Evolutionary conservation across 371 early-diverging fungal genomes (phyloP).

Genomic region (Haplosporangium sp.): DNA sequence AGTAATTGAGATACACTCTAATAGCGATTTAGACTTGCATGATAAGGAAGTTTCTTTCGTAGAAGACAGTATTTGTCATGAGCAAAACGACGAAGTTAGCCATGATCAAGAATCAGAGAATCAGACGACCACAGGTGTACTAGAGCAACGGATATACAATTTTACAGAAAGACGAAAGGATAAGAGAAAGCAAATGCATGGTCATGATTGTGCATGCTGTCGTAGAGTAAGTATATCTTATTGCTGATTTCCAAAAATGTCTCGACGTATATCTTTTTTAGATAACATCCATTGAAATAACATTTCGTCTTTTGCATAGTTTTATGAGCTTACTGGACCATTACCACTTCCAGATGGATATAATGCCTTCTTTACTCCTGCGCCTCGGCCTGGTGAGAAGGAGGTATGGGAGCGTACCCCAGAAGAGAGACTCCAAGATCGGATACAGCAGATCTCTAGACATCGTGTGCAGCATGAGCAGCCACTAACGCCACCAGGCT

Average conservation of each 20-base stretch:
- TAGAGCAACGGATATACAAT: conserved; percentile 35
- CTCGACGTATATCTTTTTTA: neutral
- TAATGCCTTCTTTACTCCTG: conserved; percentile 46
- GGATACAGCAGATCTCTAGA: conserved; percentile 46
- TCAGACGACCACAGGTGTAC: neutral
- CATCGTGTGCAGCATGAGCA: conserved; percentile 46
- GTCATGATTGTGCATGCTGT: conserved; percentile 51
- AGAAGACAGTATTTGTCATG: neutral
- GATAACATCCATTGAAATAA: neutral
- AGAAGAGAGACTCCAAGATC: conserved; percentile 35
- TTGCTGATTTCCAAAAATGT: neutral
- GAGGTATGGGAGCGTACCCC: conserved; percentile 38
- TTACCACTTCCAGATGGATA: conserved; percentile 51
- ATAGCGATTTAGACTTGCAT: neutral
- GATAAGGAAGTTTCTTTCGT: neutral
- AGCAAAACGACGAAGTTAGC: neutral
- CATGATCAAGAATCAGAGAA: neutral
- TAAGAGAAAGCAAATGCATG: conserved; percentile 54
- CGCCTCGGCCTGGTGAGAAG: conserved; percentile 42
- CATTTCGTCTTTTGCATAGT: conserved; percentile 11
- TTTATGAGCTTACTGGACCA: conserved; percentile 44
- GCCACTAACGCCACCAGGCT: conserved; percentile 45
- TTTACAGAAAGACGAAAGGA: conserved; percentile 42
- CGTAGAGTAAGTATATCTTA: conserved; percentile 29
- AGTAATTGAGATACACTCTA: neutral